A percentile compares a stretch with the other conserved stretches of the same genome.
These are phyloP conservation scores for Corniculantispora saksenae DNA, from an alignment of 2,329 filamentous ascomycete species.

Conservation along the genomic window DNA sequence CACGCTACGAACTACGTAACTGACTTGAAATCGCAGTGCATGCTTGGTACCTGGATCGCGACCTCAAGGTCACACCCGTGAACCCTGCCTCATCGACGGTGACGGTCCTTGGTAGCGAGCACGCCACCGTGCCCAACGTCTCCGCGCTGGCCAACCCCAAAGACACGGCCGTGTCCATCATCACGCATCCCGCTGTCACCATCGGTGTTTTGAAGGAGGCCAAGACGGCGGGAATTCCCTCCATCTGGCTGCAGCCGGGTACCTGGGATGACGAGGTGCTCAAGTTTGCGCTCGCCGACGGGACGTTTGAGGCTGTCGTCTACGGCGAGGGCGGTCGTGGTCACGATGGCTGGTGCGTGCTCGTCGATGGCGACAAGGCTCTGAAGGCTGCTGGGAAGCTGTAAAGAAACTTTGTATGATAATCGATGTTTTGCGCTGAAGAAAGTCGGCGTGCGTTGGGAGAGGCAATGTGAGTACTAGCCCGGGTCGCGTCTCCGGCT, in stretches of 20 bases:
- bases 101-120: constrained; percentile 55
- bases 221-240: constrained; percentile 67
- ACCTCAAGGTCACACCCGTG: constrained; percentile 76
- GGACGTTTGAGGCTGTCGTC: constrained; percentile 69
- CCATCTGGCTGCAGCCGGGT: constrained; percentile 90
- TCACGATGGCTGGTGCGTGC: constrained; percentile 80
- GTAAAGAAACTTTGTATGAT: constrained; percentile 24
- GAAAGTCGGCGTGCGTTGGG: background rate
- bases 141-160: constrained; percentile 64
- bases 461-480: background rate
- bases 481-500: background rate
- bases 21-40: constrained; percentile 61
- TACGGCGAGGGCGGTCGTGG: constrained; percentile 65
- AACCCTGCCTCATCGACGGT: constrained; percentile 73
- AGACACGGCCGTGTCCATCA: constrained; percentile 77
- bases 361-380: constrained; percentile 77
- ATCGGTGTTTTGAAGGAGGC: constrained; percentile 75
- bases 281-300: constrained; percentile 62
- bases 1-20: no score
- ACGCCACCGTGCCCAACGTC: constrained; percentile 67
- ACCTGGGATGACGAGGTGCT: constrained; percentile 79
- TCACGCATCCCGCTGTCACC: constrained; percentile 82
- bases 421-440: background rate
- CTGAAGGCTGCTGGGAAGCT: constrained; percentile 58
- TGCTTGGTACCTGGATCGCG: constrained; percentile 80